These are phyloP conservation scores for Aspergillus chevalieri DNA, from an alignment of 2,329 filamentous ascomycete species.

Conservation along the genomic window DNA sequence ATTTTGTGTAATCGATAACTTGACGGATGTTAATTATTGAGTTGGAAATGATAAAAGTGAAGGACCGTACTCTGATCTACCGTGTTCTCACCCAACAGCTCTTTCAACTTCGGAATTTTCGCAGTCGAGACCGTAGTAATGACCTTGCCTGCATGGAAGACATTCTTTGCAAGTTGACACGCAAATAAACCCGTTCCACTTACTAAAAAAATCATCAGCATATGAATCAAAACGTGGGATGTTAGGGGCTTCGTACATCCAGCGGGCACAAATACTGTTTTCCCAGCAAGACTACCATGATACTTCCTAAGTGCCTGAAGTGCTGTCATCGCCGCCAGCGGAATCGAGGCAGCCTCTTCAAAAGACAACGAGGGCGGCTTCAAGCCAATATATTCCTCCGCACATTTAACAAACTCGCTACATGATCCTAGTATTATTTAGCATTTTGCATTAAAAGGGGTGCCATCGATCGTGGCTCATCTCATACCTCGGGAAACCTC, in stretches of 20 bases:
- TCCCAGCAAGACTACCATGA: conserved; percentile 42
- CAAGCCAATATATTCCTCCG: conserved; percentile 27
- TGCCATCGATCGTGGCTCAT: background rate
- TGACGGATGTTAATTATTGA: background rate
- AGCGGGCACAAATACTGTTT: conserved; percentile 48
- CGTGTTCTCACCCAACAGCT: conserved; percentile 37
- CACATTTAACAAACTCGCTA: conserved; percentile 32
- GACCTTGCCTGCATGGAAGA: conserved; percentile 43
- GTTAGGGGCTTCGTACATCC: conserved; percentile 25
- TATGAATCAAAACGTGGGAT: background rate
- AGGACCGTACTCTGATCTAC: conserved; percentile 37
- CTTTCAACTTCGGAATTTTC: conserved; percentile 44
- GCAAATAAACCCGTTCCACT: conserved; percentile 44
- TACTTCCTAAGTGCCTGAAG: conserved; percentile 41
- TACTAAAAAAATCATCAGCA: conserved; percentile 21
- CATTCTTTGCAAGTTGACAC: conserved; percentile 47
- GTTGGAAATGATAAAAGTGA: background rate
- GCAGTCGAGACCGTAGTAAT: conserved; percentile 50
- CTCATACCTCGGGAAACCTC: conserved; percentile 23
- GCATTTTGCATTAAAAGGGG: background rate
- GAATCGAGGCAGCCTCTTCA: conserved; percentile 40
- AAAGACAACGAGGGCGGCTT: conserved; percentile 40
- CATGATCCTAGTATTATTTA: conserved; percentile 24
- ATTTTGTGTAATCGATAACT: conserved; percentile 48
- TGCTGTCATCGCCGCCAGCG: conserved; percentile 38